These are phyloP conservation scores for Umbelopsis isabellina DNA, from an alignment of 192 early-diverging fungal genomes.

Conservation along the genomic window DNA sequence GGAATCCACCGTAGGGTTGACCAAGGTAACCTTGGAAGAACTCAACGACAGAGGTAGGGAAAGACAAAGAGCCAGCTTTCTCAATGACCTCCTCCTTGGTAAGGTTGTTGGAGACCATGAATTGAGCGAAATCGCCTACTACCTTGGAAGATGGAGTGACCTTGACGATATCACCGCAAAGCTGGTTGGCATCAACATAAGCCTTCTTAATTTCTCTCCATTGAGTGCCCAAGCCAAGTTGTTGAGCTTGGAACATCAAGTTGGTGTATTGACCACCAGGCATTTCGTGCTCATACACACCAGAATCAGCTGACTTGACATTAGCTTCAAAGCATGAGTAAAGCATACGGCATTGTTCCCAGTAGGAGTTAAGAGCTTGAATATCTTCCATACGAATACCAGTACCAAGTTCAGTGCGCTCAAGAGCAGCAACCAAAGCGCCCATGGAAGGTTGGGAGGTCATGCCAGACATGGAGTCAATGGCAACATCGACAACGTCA, in stretches of 20 bases:
- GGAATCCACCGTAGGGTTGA: slow-evolving; percentile 94
- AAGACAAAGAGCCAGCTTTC: slow-evolving; percentile 78
- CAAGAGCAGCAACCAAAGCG: slow-evolving; percentile 84
- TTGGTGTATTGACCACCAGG: slow-evolving; percentile 99
- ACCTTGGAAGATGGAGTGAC: slow-evolving; percentile 98
- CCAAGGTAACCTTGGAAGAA: slow-evolving; percentile 98
- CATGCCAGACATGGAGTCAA: slow-evolving; percentile 93
- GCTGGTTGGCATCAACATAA: slow-evolving; percentile 86
- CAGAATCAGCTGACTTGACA: slow-evolving; percentile 85
- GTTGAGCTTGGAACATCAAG: slow-evolving; percentile 95
- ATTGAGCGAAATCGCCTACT: slow-evolving; percentile 97
- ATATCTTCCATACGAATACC: slow-evolving; percentile 83
- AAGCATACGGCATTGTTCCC: slow-evolving; percentile 93
- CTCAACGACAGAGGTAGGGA: slow-evolving; percentile 93
- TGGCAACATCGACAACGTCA: slow-evolving; percentile 91
- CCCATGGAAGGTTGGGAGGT: slow-evolving; percentile 99
- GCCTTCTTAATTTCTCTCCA: slow-evolving; percentile 95
- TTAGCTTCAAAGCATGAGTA: slow-evolving; percentile 97
- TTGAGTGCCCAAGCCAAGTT: slow-evolving; percentile 87
- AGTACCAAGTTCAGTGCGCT: slow-evolving; percentile 80
- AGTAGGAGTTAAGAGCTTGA: slow-evolving; percentile 89
- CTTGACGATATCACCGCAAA: slow-evolving; percentile 97
- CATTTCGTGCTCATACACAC: slow-evolving; percentile 97
- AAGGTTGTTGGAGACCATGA: slow-evolving; percentile 93
- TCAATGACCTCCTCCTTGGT: slow-evolving; percentile 74